phyloP scores from a whole-genome alignment of 352 stramenopile genomes.

The Globisporangium cystogenes region DNA sequence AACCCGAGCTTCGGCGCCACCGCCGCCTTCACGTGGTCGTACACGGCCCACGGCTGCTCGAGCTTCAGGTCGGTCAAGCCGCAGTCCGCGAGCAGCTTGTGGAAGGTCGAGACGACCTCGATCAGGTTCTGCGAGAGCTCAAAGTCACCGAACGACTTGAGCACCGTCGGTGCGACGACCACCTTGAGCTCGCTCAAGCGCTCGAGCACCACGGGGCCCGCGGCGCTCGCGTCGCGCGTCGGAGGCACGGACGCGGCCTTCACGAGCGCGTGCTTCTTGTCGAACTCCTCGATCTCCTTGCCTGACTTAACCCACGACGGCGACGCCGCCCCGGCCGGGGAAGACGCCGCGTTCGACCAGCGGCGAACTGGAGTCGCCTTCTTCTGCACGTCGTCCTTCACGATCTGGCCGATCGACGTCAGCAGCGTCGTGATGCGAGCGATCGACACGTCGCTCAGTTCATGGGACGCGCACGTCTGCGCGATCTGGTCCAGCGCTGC shows the following conservation, averaged over 20 bases:
- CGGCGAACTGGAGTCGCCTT: slow-evolving; percentile 33
- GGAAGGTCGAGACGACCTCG: slow-evolving; percentile 49
- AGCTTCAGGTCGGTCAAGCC: slow-evolving; percentile 46
- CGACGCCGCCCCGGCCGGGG: slow-evolving; percentile 6
- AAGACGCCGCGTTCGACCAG: slow-evolving; percentile 24
- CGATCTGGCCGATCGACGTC: slow-evolving; percentile 60
- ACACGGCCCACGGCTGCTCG: slow-evolving; percentile 48
- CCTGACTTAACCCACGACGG: slow-evolving; percentile 32
- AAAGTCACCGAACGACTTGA: slow-evolving; percentile 61
- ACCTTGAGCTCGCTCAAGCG: slow-evolving; percentile 20
- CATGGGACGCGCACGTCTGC: slow-evolving; percentile 46
- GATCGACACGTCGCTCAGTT: slow-evolving; percentile 59
- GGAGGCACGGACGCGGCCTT: not conserved
- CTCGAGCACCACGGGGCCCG: slow-evolving; percentile 23
- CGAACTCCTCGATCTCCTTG: slow-evolving; percentile 32
- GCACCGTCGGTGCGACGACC: slow-evolving; percentile 27
- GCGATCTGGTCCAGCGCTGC: slow-evolving; percentile 38
- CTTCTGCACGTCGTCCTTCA: slow-evolving; percentile 55
- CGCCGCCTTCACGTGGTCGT: slow-evolving; percentile 57
- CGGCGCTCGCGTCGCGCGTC: not conserved
- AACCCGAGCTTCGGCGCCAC: slow-evolving; percentile 60
- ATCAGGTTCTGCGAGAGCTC: slow-evolving; percentile 58
- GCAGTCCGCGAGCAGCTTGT: slow-evolving; percentile 46
- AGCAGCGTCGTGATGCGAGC: slow-evolving; percentile 62
- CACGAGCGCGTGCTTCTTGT: slow-evolving; percentile 11